These are phyloP conservation scores for Clavispora fructus DNA, from an alignment of 805 yeast genomes.

Conservation along the genomic window DNA sequence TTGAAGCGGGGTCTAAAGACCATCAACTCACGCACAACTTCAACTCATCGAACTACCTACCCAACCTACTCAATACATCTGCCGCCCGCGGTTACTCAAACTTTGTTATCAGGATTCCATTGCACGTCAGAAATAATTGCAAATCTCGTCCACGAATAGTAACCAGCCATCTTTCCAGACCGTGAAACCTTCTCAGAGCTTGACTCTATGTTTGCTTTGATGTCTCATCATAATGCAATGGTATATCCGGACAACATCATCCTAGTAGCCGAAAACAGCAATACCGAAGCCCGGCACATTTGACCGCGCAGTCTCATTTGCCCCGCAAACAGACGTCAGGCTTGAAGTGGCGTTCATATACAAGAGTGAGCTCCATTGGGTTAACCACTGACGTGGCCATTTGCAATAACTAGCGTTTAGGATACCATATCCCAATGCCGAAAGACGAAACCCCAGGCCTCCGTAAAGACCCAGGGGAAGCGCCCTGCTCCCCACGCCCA, in stretches of 20 bases:
- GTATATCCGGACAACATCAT: slow-evolving; percentile 6
- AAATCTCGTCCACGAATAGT: slow-evolving; percentile 60
- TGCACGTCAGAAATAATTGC: slow-evolving; percentile 40
- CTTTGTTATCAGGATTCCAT: slow-evolving; percentile 4
- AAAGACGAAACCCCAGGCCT: slow-evolving; percentile 22
- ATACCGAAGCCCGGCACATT: slow-evolving; percentile 53
- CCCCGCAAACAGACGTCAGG: slow-evolving; percentile 25
- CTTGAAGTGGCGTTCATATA: slow-evolving; percentile 48
- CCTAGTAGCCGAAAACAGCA: slow-evolving; percentile 18
- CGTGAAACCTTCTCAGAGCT: slow-evolving; percentile 66
- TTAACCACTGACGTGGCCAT: slow-evolving; percentile 42
- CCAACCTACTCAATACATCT: not conserved
- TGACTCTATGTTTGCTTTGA: slow-evolving; percentile 82
- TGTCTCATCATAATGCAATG: slow-evolving; percentile 58
- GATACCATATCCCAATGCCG: slow-evolving; percentile 58
- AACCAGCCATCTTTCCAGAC: slow-evolving; percentile 45
- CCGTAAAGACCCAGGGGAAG: slow-evolving; percentile 11
- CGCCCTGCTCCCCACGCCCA: not conserved
- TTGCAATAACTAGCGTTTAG: slow-evolving; percentile 76
- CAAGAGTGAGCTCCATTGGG: slow-evolving; percentile 89
- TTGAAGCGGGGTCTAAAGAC: too few relatives aligned
- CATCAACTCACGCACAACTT: too few relatives aligned
- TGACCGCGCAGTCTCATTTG: slow-evolving; percentile 48
- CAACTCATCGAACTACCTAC: not conserved
- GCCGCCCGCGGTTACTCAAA: slow-evolving; percentile 3